Evolutionary conservation across 805 yeast genomes (phyloP).

Genomic region (Candida tibetensis): DNA sequence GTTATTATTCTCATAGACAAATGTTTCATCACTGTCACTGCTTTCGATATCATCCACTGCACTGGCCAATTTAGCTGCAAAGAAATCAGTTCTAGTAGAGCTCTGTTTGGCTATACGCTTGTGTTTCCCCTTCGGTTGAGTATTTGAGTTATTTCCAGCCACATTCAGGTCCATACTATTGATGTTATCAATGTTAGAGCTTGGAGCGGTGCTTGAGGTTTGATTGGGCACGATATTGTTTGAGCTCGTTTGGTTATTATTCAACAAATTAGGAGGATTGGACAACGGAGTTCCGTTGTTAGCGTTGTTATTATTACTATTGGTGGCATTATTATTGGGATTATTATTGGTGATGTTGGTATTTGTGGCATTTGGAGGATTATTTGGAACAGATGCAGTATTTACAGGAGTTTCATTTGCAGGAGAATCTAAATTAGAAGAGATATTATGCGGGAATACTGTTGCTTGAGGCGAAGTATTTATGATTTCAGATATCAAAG

Average conservation of each 20-base stretch:
- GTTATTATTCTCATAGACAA: constrained; percentile 74
- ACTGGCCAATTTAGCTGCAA: constrained; percentile 91
- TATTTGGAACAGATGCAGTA: neutral
- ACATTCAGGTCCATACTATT: constrained; percentile 1
- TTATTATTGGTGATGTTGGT: neutral
- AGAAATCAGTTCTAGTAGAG: constrained; percentile 83
- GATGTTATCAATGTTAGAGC: constrained; percentile 2
- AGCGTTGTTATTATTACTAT: neutral
- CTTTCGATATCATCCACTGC: constrained; percentile 89
- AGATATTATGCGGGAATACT: constrained; percentile 8
- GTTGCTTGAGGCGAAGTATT: constrained; percentile 32
- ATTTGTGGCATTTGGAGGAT: neutral
- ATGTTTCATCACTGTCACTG: constrained; percentile 90
- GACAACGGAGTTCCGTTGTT: neutral
- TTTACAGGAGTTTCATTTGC: neutral
- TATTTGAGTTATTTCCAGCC: neutral
- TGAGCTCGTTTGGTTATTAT: neutral
- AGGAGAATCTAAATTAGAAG: neutral
- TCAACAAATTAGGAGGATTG: neutral
- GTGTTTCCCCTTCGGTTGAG: constrained; percentile 17
- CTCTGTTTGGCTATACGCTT: constrained; percentile 44
- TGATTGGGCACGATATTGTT: neutral
- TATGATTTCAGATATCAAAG: constrained; percentile 34
- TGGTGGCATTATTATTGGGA: neutral
- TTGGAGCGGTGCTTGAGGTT: constrained; percentile 1